Percentiles rank a stretch among this genome's conserved stretches.
phyloP scores from a whole-genome alignment of 1,284 basidiomycete species.

The Cryptococcus deneoformans region DNA sequence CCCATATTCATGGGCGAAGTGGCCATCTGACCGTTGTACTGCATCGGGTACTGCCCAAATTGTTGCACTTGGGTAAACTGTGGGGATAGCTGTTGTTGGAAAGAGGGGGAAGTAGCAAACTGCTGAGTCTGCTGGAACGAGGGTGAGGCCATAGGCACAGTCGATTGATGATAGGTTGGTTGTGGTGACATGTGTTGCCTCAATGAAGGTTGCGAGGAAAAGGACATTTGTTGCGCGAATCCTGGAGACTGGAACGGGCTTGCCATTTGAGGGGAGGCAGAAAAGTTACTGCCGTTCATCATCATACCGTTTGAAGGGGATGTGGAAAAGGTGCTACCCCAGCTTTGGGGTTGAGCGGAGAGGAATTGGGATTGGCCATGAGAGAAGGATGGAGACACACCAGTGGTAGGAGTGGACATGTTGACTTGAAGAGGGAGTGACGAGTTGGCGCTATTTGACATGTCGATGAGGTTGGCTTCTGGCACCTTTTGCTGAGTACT shows the following conservation, averaged over 20 bases:
- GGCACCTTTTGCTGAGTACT: conserved; percentile 1
- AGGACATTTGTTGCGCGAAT: background rate
- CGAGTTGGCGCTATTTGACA: conserved; percentile 15
- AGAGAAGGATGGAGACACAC: background rate
- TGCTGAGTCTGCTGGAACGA: background rate
- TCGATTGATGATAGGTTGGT: background rate
- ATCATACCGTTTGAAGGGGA: background rate
- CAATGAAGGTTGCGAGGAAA: background rate
- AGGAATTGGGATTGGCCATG: conserved; percentile 4
- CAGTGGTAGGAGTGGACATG: conserved; percentile 1
- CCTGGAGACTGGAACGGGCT: background rate
- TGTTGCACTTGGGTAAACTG: background rate
- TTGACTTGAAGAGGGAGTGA: conserved; percentile 38
- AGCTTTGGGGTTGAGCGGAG: background rate
- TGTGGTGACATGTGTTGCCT: background rate
- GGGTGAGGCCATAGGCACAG: background rate
- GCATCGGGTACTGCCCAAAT: background rate
- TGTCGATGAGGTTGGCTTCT: conserved; percentile 23
- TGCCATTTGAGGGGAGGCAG: background rate
- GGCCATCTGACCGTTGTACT: background rate
- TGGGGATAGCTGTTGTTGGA: background rate
- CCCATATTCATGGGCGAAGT: background rate
- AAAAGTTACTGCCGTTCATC: too few species aligned
- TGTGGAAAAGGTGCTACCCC: background rate
- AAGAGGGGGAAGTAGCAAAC: background rate